These are phyloP conservation scores for Cryptosporidium canis DNA, from an alignment of 169 alveolate genomes.

Conservation along the genomic window DNA sequence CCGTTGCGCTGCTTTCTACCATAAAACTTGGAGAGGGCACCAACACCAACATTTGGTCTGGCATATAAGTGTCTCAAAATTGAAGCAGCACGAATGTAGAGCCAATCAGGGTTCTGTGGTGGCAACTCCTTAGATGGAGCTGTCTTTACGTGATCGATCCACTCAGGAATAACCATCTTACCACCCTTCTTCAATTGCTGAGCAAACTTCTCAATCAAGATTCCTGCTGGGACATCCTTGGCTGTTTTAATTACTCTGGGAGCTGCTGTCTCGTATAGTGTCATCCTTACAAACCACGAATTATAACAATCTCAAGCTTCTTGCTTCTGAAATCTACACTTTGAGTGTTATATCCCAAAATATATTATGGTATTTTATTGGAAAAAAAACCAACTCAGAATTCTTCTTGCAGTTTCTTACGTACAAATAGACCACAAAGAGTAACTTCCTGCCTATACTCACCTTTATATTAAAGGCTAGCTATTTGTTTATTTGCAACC, in stretches of 20 bases:
- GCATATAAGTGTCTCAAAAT: constrained; percentile 93
- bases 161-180: constrained; percentile 93
- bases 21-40: constrained; percentile 90
- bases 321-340: not conserved
- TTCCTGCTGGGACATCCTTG: constrained; percentile 95
- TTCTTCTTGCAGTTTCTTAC: not conserved
- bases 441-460: not conserved
- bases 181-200: constrained; percentile 93
- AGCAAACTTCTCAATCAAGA: constrained; percentile 93
- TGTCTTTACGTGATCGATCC: constrained; percentile 94
- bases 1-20: constrained; percentile 93
- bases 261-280: constrained; percentile 72
- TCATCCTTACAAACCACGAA: constrained; percentile 26
- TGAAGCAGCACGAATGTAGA: constrained; percentile 95
- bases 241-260: constrained; percentile 80
- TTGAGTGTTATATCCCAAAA: not conserved
- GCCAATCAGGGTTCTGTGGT: constrained; percentile 96
- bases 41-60: constrained; percentile 94
- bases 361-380: not conserved
- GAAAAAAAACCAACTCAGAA: not conserved
- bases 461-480: not conserved
- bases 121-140: constrained; percentile 93
- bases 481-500: not conserved
- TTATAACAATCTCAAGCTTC: not conserved
- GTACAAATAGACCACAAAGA: not conserved